Percentiles rank a stretch among this genome's conserved stretches.
These are phyloP conservation scores for Trichaptum fuscoviolaceum DNA, from an alignment of 768 basidiomycete genomes.

Conservation along the genomic window DNA sequence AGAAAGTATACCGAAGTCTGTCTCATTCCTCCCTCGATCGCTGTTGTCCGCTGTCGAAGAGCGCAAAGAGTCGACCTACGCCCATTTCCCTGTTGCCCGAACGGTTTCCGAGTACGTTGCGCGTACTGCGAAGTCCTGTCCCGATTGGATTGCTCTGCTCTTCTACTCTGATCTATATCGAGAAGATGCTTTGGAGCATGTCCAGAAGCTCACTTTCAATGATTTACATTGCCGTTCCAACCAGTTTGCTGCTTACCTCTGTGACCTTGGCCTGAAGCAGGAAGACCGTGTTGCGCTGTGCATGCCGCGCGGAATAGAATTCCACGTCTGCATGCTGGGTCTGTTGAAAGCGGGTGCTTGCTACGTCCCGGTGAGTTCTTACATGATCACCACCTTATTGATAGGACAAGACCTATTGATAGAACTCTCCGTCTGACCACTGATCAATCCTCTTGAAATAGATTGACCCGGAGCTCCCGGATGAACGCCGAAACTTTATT, in stretches of 20 bases:
- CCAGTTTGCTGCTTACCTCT: slow-evolving; percentile 38
- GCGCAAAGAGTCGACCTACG: neutral
- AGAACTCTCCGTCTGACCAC: slow-evolving; percentile 4
- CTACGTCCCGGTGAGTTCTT: slow-evolving; percentile 41
- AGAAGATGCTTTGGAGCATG: slow-evolving; percentile 8
- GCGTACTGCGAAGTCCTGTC: slow-evolving; percentile 15
- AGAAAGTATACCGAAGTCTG: neutral
- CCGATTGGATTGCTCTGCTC: slow-evolving; percentile 16
- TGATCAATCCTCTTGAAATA: slow-evolving; percentile 14
- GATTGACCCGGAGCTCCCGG: slow-evolving; percentile 48
- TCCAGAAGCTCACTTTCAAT: slow-evolving; percentile 26
- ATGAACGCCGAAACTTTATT: slow-evolving; percentile 41
- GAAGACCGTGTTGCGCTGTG: slow-evolving; percentile 43
- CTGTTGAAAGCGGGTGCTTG: slow-evolving; percentile 45
- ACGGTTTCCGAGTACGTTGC: slow-evolving; percentile 23
- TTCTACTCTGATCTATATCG: slow-evolving; percentile 19
- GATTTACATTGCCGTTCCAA: slow-evolving; percentile 34
- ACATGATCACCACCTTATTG: neutral
- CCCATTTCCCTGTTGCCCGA: slow-evolving; percentile 16
- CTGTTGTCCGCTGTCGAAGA: neutral
- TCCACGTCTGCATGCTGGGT: slow-evolving; percentile 38
- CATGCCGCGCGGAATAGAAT: slow-evolving; percentile 35
- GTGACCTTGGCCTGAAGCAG: slow-evolving; percentile 26
- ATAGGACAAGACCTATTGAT: neutral
- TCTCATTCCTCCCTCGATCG: neutral